These are phyloP conservation scores for Chalciporus piperatoides DNA, from an alignment of 1,284 basidiomycete genomes.

Conservation along the genomic window DNA sequence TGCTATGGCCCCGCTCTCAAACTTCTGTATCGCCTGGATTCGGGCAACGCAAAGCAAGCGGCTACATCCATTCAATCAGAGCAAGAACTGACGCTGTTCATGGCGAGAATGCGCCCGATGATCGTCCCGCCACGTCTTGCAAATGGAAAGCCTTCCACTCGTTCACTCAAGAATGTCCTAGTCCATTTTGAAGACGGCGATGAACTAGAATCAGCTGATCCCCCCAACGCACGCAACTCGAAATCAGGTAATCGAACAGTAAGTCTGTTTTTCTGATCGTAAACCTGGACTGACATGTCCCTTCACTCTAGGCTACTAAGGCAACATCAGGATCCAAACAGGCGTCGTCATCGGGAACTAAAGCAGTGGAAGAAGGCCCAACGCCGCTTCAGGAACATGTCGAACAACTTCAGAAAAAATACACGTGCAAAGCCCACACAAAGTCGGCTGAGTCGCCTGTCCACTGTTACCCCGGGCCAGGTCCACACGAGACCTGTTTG, in stretches of 20 bases:
- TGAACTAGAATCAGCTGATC: not conserved
- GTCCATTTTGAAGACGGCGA: not conserved
- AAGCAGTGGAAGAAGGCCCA: too few species aligned
- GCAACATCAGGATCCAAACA: too few species aligned
- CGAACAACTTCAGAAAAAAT: too few species aligned
- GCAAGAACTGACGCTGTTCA: not conserved
- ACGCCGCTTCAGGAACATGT: too few species aligned
- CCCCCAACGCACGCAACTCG: not conserved
- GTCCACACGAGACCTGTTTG: not conserved
- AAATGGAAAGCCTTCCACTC: not conserved
- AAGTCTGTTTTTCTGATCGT: too few species aligned
- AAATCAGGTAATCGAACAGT: not conserved
- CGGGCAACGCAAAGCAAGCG: not conserved
- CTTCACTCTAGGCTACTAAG: too few species aligned
- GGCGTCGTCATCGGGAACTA: too few species aligned
- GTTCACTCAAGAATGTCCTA: not conserved
- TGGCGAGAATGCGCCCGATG: not conserved
- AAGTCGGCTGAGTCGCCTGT: not conserved
- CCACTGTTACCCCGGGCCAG: not conserved
- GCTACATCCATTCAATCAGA: not conserved
- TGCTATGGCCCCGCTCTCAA: not conserved
- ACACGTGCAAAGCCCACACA: too few species aligned
- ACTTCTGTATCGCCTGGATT: not conserved
- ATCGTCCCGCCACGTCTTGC: not conserved
- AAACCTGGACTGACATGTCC: too few species aligned